These are phyloP conservation scores for Dalbergia cultrata DNA, from an alignment of 306 rosid genomes.

Conservation along the genomic window DNA sequence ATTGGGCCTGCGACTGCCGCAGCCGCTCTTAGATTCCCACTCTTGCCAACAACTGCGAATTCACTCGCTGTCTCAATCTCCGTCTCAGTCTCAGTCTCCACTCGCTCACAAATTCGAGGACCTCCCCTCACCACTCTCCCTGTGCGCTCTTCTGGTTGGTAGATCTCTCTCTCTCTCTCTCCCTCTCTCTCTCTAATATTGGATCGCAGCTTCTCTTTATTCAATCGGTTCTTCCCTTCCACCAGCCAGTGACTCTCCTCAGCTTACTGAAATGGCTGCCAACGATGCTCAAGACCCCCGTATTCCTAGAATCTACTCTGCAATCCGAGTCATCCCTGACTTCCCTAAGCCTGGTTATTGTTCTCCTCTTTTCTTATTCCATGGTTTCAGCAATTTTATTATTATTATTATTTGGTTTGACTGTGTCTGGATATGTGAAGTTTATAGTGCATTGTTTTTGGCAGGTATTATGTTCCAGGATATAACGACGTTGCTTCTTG, in stretches of 20 bases:
- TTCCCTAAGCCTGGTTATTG: conserved; percentile 92
- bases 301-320: conserved; percentile 68
- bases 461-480: conserved; percentile 97
- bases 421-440: too few species aligned
- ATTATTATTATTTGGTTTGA: background rate
- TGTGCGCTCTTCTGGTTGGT: conserved; percentile 48
- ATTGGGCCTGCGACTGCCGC: conserved; percentile 39
- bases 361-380: background rate
- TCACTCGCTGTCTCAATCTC: background rate
- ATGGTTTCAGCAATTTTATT: background rate
- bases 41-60: conserved; percentile 25
- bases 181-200: background rate
- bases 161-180: background rate
- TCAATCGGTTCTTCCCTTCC: conserved; percentile 21
- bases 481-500: conserved; percentile 93
- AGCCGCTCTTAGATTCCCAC: conserved; percentile 20
- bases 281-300: conserved; percentile 67
- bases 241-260: conserved; percentile 54
- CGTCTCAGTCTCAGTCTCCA: background rate
- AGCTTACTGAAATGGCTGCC: conserved; percentile 68
- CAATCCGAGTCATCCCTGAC: conserved; percentile 90
- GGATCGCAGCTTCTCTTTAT: background rate
- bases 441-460: conserved; percentile 5
- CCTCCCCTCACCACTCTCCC: conserved; percentile 25
- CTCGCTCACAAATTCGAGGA: conserved; percentile 34